Conservation (phyloP, 768 basidiomycete genomes). For the Tulasnella sp. region DNA sequence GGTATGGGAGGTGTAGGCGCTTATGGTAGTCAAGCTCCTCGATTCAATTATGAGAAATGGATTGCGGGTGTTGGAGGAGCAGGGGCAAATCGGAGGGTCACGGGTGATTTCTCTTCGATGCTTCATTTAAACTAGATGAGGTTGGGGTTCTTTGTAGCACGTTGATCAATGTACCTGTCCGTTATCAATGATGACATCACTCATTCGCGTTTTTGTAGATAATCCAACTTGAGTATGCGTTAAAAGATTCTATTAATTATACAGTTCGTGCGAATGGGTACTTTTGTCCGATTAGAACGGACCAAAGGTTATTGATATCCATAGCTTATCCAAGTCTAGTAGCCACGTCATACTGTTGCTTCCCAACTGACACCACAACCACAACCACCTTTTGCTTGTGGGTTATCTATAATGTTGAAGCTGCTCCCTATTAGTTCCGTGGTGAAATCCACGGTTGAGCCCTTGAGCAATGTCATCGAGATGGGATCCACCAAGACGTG, state of each 20-base stretch:
- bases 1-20: slow-evolving; percentile 27
- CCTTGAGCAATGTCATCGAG: slow-evolving; percentile 73
- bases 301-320: no score
- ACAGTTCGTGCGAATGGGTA: no score
- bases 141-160: no score
- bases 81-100: slow-evolving; percentile 15
- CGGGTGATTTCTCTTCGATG: slow-evolving; percentile 12
- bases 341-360: slow-evolving; percentile 39
- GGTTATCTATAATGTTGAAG: slow-evolving; percentile 74
- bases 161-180: no score
- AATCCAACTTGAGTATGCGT: no score
- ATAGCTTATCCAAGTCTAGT: no score
- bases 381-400: slow-evolving; percentile 84
- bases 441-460: slow-evolving; percentile 78
- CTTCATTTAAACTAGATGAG: no score
- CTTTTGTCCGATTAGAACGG: no score
- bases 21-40: slow-evolving; percentile 25
- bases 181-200: no score
- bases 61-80: slow-evolving; percentile 13
- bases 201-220: no score
- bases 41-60: slow-evolving; percentile 39
- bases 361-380: slow-evolving; percentile 98
- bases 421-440: slow-evolving; percentile 92
- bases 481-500: slow-evolving; percentile 76
- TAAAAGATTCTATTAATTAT: no score